A percentile compares a stretch with the other conserved stretches of the same genome.
These are phyloP conservation scores for Gaeumannomyces sp. DNA, from an alignment of 2,329 filamentous ascomycete species.

Conservation along the genomic window DNA sequence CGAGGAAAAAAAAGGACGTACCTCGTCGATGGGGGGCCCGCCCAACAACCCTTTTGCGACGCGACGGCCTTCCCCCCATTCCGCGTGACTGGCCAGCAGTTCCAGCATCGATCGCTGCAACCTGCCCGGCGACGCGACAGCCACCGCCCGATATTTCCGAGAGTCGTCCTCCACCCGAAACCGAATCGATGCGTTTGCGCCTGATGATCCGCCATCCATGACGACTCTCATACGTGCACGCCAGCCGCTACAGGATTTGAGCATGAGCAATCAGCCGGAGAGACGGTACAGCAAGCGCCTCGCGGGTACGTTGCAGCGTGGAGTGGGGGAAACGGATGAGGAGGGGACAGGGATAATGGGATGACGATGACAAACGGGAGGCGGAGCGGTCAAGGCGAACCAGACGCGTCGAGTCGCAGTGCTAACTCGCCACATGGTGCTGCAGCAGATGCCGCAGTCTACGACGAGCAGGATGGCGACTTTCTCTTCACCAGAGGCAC, in stretches of 20 bases:
- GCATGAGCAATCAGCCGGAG: slow-evolving; percentile 59
- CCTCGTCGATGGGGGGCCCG: background rate
- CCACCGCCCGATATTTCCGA: slow-evolving; percentile 11
- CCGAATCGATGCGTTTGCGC: slow-evolving; percentile 8
- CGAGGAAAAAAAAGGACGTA: background rate
- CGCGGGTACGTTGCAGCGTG: slow-evolving; percentile 43
- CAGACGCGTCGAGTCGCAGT: slow-evolving; percentile 5
- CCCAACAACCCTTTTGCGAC: background rate
- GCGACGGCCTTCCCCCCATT: background rate
- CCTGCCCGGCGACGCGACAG: background rate
- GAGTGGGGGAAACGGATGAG: background rate
- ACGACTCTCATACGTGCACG: slow-evolving; percentile 62
- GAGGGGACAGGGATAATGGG: too few relatives aligned
- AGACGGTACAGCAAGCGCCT: slow-evolving; percentile 59
- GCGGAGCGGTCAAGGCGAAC: slow-evolving; percentile 9
- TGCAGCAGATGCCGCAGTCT: slow-evolving; percentile 30
- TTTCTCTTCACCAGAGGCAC: slow-evolving; percentile 67
- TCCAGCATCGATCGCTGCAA: background rate
- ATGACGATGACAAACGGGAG: background rate
- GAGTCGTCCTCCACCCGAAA: slow-evolving; percentile 5
- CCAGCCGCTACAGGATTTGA: slow-evolving; percentile 60
- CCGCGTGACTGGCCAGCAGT: background rate
- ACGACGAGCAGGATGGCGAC: slow-evolving; percentile 71
- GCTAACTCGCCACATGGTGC: background rate
- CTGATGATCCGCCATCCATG: slow-evolving; percentile 50